These are phyloP conservation scores for Saturnispora hagleri DNA, from an alignment of 805 yeast species.

Conservation along the genomic window DNA sequence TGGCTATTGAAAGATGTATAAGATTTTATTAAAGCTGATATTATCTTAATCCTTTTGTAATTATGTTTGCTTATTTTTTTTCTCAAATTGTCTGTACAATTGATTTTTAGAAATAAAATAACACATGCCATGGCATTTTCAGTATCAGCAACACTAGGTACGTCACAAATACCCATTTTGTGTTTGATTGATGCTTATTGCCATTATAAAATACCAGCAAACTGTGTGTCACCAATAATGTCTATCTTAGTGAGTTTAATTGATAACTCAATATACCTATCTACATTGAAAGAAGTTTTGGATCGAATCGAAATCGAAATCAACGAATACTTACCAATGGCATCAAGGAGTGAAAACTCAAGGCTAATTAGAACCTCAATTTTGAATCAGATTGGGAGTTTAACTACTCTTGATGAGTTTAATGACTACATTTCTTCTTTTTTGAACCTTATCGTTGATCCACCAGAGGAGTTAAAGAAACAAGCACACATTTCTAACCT, in stretches of 20 bases:
- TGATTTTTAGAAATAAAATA: not conserved
- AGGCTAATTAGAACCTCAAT: not conserved
- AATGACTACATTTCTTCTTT: constrained; percentile 30
- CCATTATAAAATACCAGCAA: constrained; percentile 31
- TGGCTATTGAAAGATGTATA: not conserved
- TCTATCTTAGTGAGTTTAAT: constrained; percentile 36
- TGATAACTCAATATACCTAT: constrained; percentile 17
- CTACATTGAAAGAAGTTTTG: constrained; percentile 18
- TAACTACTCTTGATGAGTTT: constrained; percentile 40
- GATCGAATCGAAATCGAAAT: constrained; percentile 19
- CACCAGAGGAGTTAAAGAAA: constrained; percentile 5
- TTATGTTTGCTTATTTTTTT: not conserved
- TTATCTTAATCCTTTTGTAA: not conserved
- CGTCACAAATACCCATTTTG: constrained; percentile 45
- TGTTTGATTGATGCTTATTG: constrained; percentile 41
- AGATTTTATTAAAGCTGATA: not conserved
- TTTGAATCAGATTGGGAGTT: constrained; percentile 32
- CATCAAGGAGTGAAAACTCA: not conserved
- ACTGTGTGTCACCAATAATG: constrained; percentile 31
- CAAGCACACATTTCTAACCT: constrained; percentile 10
- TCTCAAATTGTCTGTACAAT: not conserved
- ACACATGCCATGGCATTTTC: constrained; percentile 10
- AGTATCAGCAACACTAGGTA: constrained; percentile 37
- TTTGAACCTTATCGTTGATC: constrained; percentile 28
- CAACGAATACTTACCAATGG: constrained; percentile 15